These are phyloP conservation scores for Furcasterigmium furcatum DNA, from an alignment of 2,329 filamentous ascomycete genomes.

Conservation along the genomic window DNA sequence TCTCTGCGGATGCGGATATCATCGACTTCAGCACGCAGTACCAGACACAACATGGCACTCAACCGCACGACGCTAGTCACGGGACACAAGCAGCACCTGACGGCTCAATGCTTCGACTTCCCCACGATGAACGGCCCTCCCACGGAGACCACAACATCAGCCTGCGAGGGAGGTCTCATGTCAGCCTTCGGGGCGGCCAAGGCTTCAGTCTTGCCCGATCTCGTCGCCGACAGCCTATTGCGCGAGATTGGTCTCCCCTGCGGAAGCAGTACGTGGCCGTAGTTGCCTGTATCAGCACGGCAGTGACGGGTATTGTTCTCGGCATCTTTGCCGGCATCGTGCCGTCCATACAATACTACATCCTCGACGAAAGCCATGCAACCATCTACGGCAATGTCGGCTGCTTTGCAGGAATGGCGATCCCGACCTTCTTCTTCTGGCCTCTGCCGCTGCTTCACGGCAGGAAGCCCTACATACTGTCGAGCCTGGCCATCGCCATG, in stretches of 20 bases:
- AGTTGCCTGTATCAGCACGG: conserved; percentile 70
- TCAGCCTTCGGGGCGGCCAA: conserved; percentile 47
- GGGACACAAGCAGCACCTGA: background rate
- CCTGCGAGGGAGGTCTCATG: conserved; percentile 48
- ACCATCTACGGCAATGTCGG: conserved; percentile 71
- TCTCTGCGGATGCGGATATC: conserved; percentile 9
- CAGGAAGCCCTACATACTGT: conserved; percentile 72
- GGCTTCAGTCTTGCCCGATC: conserved; percentile 50
- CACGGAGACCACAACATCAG: conserved; percentile 31
- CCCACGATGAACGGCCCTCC: background rate
- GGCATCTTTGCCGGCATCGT: conserved; percentile 78
- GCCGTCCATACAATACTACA: conserved; percentile 74
- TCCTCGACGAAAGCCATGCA: conserved; percentile 65
- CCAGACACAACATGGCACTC: conserved; percentile 12
- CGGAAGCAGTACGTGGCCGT: conserved; percentile 68
- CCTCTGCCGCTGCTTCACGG: conserved; percentile 73
- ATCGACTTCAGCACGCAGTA: conserved; percentile 12
- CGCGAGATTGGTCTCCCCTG: conserved; percentile 65
- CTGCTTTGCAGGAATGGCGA: conserved; percentile 67
- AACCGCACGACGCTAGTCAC: conserved; percentile 1
- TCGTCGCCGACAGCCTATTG: conserved; percentile 62
- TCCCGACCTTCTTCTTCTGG: conserved; percentile 71
- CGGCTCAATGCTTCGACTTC: background rate
- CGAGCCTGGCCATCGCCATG: conserved; percentile 65
- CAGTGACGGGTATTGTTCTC: conserved; percentile 65